These are phyloP conservation scores for Lupinus albus DNA, from an alignment of 306 rosid species.

Conservation along the genomic window DNA sequence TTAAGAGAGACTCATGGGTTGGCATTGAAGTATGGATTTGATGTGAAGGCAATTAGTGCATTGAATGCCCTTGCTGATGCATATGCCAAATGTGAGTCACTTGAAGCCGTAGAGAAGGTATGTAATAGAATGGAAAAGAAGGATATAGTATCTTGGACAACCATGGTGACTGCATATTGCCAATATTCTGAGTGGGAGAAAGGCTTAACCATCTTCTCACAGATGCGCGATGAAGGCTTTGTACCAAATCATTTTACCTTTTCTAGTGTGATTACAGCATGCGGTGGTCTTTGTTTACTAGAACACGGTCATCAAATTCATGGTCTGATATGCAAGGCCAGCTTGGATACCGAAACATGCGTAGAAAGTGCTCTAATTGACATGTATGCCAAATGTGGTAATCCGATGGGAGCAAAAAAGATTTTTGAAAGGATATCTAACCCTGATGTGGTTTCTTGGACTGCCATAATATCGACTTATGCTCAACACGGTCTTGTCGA, in stretches of 20 bases:
- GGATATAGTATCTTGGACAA: conserved; percentile 82
- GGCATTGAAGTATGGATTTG: conserved; percentile 59
- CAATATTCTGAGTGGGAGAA: conserved; percentile 65
- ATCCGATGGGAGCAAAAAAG: conserved; percentile 47
- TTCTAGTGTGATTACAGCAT: conserved; percentile 63
- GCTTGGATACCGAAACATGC: conserved; percentile 59
- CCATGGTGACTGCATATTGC: conserved; percentile 65
- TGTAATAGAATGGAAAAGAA: conserved; percentile 63
- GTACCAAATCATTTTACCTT: conserved; percentile 68
- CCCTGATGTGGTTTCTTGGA: conserved; percentile 77
- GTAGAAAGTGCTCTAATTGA: conserved; percentile 73
- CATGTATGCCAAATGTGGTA: conserved; percentile 76
- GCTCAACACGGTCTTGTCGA: conserved; percentile 77
- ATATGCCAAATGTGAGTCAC: conserved; percentile 61
- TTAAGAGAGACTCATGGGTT: conserved; percentile 55
- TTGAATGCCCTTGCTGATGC: conserved; percentile 70
- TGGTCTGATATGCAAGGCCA: conserved; percentile 63
- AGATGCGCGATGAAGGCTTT: conserved; percentile 59
- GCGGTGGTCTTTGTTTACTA: conserved; percentile 67
- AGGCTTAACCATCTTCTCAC: conserved; percentile 63
- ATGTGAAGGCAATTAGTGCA: conserved; percentile 44
- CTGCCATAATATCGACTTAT: conserved; percentile 65
- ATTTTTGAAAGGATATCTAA: conserved; percentile 57
- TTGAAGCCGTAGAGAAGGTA: conserved; percentile 60
- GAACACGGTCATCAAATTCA: conserved; percentile 72